Evolutionary conservation across 306 rosid genomes (phyloP), one percentile per base, ranked within the genome.

Genomic region (Vigna angularis): DNA sequence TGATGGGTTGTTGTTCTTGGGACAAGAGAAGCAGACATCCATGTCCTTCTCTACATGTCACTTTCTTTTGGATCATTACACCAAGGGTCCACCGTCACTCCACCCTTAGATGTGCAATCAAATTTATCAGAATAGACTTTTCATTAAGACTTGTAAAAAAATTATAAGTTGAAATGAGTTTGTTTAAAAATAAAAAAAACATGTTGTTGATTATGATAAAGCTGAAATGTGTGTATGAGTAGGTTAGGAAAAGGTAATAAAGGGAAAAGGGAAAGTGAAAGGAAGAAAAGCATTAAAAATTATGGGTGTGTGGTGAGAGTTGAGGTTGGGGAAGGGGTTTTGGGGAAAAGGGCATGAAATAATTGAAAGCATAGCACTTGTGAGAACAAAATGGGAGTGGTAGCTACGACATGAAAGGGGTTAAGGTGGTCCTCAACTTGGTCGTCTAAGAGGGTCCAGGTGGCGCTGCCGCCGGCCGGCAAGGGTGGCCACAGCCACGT

Each of bases 281-380:
- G 36, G 50, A 4, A 30, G 56, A 78, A 59, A 79, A 82, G 87
- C 87, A 76, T 80, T 83, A 38, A 77, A 82, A 84, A 80, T 81
- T 61, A 76, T 78, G 87, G 89, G 58, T 81, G 28, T 26, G 87
- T 86, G 89, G 77, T 71, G 83, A 83, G 86, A 71, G 73, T 82
- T 53, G 79, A 82, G 87, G 45, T 84, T 48, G 85, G 57, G 79
- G 44, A 63, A 76, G 79, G 86, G 69, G 84, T 85, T 87, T 83
- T 82, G 10, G 83, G 3, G 92, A 91, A 80, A 91, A 82, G 59
- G 97, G 90, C 94, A 52, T 76, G 85, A 88, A 91, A 88, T 91
- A 52, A 89, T 91, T 86, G 91, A 88, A 85, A 81, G 91, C 87
- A 78, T 24, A 72, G 53, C 69, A 71, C 65, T 84, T 63, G 76